Percentiles rank a stretch among this genome's conserved stretches.
Conservation (phyloP, 1,284 basidiomycete genomes). For the Puccinia novopanici region DNA sequence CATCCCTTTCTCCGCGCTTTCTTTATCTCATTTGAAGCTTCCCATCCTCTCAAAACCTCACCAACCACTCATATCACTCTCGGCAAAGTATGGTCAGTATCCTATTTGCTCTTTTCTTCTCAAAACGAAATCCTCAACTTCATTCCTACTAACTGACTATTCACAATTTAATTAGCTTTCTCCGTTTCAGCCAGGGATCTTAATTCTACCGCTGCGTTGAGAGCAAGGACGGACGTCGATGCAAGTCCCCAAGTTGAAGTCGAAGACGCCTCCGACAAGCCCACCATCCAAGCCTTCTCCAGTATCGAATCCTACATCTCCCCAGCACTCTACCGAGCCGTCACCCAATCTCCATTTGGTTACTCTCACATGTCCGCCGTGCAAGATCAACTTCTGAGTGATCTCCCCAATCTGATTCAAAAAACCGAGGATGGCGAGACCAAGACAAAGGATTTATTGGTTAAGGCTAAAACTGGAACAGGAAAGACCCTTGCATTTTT, state of each 20-base stretch:
- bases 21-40: neutral
- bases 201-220: conserved; percentile 34
- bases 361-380: conserved; percentile 79
- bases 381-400: conserved; percentile 73
- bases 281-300: conserved; percentile 31
- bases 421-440: conserved; percentile 59
- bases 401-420: conserved; percentile 65
- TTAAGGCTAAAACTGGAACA: conserved; percentile 59
- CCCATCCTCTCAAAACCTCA: neutral
- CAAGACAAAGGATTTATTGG: conserved; percentile 57
- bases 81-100: conserved; percentile 18
- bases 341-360: conserved; percentile 67
- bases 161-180: conserved; percentile 13
- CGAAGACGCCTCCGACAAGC: conserved; percentile 6
- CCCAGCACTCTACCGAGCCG: conserved; percentile 55
- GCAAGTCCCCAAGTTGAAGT: neutral
- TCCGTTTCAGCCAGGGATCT: conserved; percentile 28
- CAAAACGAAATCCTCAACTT: neutral
- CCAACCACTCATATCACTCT: neutral
- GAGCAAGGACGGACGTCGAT: conserved; percentile 12
- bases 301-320: conserved; percentile 31
- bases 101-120: neutral
- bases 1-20: conserved; percentile 6
- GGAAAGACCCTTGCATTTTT: conserved; percentile 60
- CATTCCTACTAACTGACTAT: neutral